A percentile compares a stretch with the other conserved stretches of the same genome.
These are phyloP conservation scores for Kodamaea jinghongensis DNA, from an alignment of 805 yeast genomes.

Conservation along the genomic window DNA sequence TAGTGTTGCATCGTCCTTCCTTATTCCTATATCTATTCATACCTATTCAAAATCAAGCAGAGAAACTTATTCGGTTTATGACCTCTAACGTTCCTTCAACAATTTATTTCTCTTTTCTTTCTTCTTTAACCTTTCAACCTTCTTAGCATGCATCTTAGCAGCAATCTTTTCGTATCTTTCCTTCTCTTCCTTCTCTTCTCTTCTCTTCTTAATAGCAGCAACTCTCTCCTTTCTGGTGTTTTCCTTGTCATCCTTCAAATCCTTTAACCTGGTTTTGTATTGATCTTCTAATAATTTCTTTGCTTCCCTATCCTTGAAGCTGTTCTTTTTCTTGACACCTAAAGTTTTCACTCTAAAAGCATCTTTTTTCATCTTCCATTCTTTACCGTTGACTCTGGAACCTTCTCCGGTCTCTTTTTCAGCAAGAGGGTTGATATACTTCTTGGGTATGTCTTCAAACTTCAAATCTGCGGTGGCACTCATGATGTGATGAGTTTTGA, in stretches of 20 bases:
- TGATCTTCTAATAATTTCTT: slow-evolving; percentile 65
- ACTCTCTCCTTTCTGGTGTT: slow-evolving; percentile 52
- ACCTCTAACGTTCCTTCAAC: slow-evolving; percentile 78
- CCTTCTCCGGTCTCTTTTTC: slow-evolving; percentile 45
- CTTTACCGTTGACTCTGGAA: slow-evolving; percentile 58
- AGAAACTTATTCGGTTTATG: too few species aligned
- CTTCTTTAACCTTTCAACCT: slow-evolving; percentile 83
- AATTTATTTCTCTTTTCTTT: slow-evolving; percentile 94
- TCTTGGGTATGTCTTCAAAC: slow-evolving; percentile 34
- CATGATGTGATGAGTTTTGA: slow-evolving; percentile 18
- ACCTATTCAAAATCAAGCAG: too few species aligned
- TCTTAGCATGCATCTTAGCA: slow-evolving; percentile 85
- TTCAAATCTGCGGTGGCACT: slow-evolving; percentile 28
- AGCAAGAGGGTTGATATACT: slow-evolving; percentile 31
- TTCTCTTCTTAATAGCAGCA: slow-evolving; percentile 63
- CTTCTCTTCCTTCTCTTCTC: slow-evolving; percentile 79
- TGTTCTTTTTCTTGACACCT: slow-evolving; percentile 49
- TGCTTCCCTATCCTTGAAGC: slow-evolving; percentile 68
- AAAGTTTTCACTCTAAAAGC: slow-evolving; percentile 63
- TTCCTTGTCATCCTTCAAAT: slow-evolving; percentile 76
- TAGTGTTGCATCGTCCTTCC: too few species aligned
- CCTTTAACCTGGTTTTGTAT: slow-evolving; percentile 65
- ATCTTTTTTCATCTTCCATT: slow-evolving; percentile 67
- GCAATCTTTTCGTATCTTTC: slow-evolving; percentile 85
- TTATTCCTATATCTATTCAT: too few species aligned